These are phyloP conservation scores for Aulographum hederae DNA, from an alignment of 2,329 filamentous ascomycete species.

Conservation along the genomic window DNA sequence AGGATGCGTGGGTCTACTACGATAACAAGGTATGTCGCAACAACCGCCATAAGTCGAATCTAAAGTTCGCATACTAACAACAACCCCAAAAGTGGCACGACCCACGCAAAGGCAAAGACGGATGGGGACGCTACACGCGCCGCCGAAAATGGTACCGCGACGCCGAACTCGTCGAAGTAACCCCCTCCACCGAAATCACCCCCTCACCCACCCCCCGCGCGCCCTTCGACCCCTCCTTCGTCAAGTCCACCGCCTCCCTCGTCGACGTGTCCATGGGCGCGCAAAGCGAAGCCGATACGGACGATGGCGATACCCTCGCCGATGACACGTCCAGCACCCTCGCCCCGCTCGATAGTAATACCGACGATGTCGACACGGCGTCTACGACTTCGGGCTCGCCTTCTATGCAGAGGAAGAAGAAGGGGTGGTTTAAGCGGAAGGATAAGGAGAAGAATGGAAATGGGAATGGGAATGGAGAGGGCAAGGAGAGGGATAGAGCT, in stretches of 20 bases:
- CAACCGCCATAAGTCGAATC: neutral
- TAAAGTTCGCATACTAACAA: neutral
- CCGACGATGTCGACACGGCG: neutral
- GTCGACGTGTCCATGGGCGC: constrained; percentile 3
- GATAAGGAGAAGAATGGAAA: neutral
- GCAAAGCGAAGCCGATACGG: neutral
- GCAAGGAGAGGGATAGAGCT: too few relatives aligned
- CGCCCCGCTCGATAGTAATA: neutral
- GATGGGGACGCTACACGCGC: constrained; percentile 88
- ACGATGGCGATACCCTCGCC: neutral
- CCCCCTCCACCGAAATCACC: constrained; percentile 25
- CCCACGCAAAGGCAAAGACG: constrained; percentile 66
- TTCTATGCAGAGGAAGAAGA: neutral
- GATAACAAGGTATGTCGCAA: constrained; percentile 63
- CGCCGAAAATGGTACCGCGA: constrained; percentile 93
- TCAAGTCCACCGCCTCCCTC: constrained; percentile 8
- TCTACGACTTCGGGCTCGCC: neutral
- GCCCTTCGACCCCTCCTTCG: constrained; percentile 7
- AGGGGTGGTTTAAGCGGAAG: neutral
- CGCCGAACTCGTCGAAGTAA: constrained; percentile 75
- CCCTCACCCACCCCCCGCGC: constrained; percentile 18
- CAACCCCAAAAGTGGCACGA: constrained; percentile 55
- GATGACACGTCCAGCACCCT: neutral
- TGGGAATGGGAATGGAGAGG: neutral
- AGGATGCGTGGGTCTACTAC: constrained; percentile 88